These are phyloP conservation scores for Paraphaeosphaeria sporulosa DNA, from an alignment of 2,329 filamentous ascomycete species.

Conservation along the genomic window DNA sequence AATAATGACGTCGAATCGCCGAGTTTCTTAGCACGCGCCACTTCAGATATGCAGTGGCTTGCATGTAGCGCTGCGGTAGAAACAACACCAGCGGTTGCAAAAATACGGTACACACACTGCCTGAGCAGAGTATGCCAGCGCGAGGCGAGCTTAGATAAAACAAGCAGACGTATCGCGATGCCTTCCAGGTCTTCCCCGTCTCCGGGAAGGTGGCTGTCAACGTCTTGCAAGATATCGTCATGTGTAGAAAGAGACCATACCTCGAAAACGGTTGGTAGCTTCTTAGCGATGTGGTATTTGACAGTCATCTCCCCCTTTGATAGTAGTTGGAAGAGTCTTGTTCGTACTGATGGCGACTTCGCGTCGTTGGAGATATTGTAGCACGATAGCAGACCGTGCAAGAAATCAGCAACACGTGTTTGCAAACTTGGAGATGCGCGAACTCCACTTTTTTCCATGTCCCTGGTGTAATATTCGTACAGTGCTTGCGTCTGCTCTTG, in stretches of 20 bases:
- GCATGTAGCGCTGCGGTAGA: constrained; percentile 72
- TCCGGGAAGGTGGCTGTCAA: constrained; percentile 79
- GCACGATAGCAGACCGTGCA: constrained; percentile 73
- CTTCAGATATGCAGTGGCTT: constrained; percentile 70
- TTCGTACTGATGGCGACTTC: constrained; percentile 69
- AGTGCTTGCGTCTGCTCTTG: constrained; percentile 74
- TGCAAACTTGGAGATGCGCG: constrained; percentile 73
- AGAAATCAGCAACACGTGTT: constrained; percentile 70
- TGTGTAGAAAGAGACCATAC: constrained; percentile 84
- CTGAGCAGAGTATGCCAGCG: constrained; percentile 86
- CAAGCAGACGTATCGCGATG: constrained; percentile 81
- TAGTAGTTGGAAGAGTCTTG: constrained; percentile 78
- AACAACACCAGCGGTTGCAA: constrained; percentile 84
- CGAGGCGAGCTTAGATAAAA: constrained; percentile 79
- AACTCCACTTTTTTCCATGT: constrained; percentile 70
- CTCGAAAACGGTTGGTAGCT: constrained; percentile 77
- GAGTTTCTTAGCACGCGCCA: constrained; percentile 72
- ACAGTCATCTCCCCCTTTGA: constrained; percentile 70
- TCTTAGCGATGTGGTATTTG: constrained; percentile 76
- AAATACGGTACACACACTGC: constrained; percentile 90
- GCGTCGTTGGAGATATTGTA: constrained; percentile 71
- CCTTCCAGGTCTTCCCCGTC: constrained; percentile 78
- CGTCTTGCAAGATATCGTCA: constrained; percentile 82
- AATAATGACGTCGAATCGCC: constrained; percentile 76
- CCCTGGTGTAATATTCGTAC: constrained; percentile 78